These are phyloP conservation scores for Corniculantispora saksenae DNA, from an alignment of 2,329 filamentous ascomycete genomes.

Conservation along the genomic window DNA sequence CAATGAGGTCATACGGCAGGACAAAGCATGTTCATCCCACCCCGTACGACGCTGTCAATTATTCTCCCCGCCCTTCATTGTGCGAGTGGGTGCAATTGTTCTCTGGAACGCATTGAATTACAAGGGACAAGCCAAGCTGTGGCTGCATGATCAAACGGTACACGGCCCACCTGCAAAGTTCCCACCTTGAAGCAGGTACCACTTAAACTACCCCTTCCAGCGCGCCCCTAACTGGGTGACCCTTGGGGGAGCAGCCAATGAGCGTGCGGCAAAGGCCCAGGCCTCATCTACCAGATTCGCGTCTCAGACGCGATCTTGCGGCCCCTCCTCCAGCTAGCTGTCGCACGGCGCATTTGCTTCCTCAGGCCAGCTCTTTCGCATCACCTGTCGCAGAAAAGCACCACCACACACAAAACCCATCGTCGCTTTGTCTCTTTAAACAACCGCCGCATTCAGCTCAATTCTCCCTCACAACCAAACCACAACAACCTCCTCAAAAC, in stretches of 20 bases:
- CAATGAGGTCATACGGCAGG: background rate
- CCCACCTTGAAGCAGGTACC: background rate
- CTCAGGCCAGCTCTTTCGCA: background rate
- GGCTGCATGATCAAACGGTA: background rate
- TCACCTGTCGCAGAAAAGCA: constrained; percentile 1
- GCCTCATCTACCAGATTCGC: constrained; percentile 4
- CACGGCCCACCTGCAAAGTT: background rate
- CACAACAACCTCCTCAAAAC: constrained; percentile 13
- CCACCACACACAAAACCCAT: background rate
- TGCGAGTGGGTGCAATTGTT: background rate
- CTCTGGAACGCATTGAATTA: background rate
- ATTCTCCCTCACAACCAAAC: background rate
- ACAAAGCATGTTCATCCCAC: background rate
- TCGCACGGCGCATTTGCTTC: background rate
- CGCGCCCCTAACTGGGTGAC: background rate
- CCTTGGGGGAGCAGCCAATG: background rate
- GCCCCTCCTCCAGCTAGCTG: background rate
- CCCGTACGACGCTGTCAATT: background rate
- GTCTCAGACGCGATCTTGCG: constrained; percentile 14
- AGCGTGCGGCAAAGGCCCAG: background rate
- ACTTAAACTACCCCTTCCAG: background rate
- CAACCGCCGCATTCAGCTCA: constrained; percentile 8
- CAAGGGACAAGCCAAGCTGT: background rate
- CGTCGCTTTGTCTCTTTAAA: constrained; percentile 1
- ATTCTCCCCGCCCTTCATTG: background rate